Base-by-base conservation (phyloP, 805 yeast species). In the Ogataea paraovalis region DNA sequence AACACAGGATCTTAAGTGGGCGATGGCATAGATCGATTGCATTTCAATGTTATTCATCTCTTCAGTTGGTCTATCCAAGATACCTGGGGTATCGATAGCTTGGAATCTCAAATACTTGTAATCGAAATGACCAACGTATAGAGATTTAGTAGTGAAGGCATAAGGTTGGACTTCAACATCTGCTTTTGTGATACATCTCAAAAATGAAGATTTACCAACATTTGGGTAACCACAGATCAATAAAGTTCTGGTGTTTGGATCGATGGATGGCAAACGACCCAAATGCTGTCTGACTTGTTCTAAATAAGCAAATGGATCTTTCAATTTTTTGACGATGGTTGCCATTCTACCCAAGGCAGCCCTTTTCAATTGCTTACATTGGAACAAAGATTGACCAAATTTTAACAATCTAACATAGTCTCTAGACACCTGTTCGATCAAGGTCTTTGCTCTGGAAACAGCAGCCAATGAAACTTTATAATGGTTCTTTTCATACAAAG, bases 341-440 rank as follows among this genome's bases (percentile, higher is more conserved):
- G 99, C 99, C 99, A 94, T 94, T 73, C 99, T 87, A 78, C 99
- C 99, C 61, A 94, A 74, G 28, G 98, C 99, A 58, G 99, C 99
- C 65, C 97, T 81, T 71, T 94, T 94, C 67, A 94, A 82, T 75
- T 94, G 99, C 73, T 94, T 94, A 80, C 99, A 94, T 76, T 95
- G 99, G 73, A 90, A 94, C 54, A 94, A 75, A 39, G 97, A 91
- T 75, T 94, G 99, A 61, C 99, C 99, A 64, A 91, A 94, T 74
- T 94, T 94, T 65, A 94, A 77, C 60, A 94, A 79, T 66, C 99
- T 82, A 55, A 84, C 85, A 68, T 94, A 94, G 74, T 94, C 99
- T 71, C 99, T 80, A 20, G 96, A 78, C 39, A 94, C 97, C 72
- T 91, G 97, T 71, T 94, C 99, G 56, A 94, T 85, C 64, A 94